Evolutionary conservation across 2,329 filamentous ascomycete genomes (phyloP), one percentile per base, ranked within the genome.

Genomic region (Aspergillus flavus): DNA sequence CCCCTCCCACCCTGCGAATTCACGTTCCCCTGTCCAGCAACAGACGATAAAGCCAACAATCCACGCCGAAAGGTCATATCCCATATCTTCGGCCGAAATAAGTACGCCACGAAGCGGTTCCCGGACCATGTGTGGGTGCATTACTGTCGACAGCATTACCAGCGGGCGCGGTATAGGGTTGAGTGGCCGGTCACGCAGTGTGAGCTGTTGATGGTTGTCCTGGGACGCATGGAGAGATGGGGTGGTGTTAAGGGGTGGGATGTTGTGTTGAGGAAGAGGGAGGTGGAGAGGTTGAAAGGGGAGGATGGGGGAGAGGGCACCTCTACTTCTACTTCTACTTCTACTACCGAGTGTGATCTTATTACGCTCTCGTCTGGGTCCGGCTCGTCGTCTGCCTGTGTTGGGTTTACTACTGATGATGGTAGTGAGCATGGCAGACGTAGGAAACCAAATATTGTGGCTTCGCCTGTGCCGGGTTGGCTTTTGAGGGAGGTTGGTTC

Each of bases 41-140:
- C 21, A n/a, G 0, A 26, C 34, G 54, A 16, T 14, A 16, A 21
- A 4, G 21, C 14, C 1, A 7, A 70, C 67, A 45, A 52, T 45
- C 1, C 67, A 4, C 30, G 26, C 21, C 50, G 26, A 28, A 94
- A 94, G 78, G 88, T 90, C 6, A 90, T 94, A 63, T 93, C 90
- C 0, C 91, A 95, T 72, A 86, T 94, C 61, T 94, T 94, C 69
- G 92, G 92, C 26, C 87, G 92, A 43, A 95, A 95, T 82, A 95
- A 95, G 78, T 83, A 86, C 9, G 90, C 88, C 71, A 95, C 92
- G 0, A 85, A 89, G 39, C 82, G 84, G 52, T 91, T 95, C 56
- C 90, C 90, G 0, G 79, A 85, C 6, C 78, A 86, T 26, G 85
- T 92, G 2, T 94, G 91, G 91, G 87, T 92, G 0, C 87, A 90